phyloP scores from a whole-genome alignment of 305 asterid genomes.

The Fraxinus nigra region DNA sequence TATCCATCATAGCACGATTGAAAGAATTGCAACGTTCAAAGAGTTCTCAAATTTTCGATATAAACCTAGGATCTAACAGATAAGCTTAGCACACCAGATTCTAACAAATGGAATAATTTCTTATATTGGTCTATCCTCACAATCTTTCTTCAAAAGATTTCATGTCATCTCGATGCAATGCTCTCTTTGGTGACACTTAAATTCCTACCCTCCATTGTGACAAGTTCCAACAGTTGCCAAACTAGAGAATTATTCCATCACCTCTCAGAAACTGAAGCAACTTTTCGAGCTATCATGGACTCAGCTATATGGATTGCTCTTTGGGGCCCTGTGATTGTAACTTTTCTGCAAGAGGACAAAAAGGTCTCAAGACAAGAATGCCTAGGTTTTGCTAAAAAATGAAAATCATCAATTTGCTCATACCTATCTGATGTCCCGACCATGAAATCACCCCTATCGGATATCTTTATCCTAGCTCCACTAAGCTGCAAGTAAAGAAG shows the following conservation, averaged over 20 bases:
- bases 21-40: not conserved
- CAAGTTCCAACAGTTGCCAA: slow-evolving; percentile 26
- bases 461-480: slow-evolving; percentile 90
- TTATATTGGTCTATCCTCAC: not conserved
- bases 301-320: slow-evolving; percentile 72
- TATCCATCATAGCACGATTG: not conserved
- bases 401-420: not conserved
- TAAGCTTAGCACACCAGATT: not conserved
- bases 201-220: slow-evolving; percentile 25
- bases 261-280: slow-evolving; percentile 60
- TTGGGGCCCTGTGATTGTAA: slow-evolving; percentile 82
- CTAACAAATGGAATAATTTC: not conserved
- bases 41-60: not conserved
- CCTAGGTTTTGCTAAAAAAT: not conserved
- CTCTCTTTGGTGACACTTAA: slow-evolving; percentile 25
- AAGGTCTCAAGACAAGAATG: not conserved
- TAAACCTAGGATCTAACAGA: not conserved
- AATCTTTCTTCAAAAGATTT: not conserved
- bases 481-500: slow-evolving; percentile 55
- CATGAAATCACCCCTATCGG: slow-evolving; percentile 95
- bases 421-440: slow-evolving; percentile 92
- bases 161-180: slow-evolving; percentile 13
- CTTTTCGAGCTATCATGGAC: slow-evolving; percentile 72
- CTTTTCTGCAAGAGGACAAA: slow-evolving; percentile 66
- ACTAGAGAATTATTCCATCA: slow-evolving; percentile 33